Percentiles rank a stretch among this genome's conserved stretches.
Evolutionary conservation across 1,284 basidiomycete genomes (phyloP).

Genomic region (Puccinia coronata): DNA sequence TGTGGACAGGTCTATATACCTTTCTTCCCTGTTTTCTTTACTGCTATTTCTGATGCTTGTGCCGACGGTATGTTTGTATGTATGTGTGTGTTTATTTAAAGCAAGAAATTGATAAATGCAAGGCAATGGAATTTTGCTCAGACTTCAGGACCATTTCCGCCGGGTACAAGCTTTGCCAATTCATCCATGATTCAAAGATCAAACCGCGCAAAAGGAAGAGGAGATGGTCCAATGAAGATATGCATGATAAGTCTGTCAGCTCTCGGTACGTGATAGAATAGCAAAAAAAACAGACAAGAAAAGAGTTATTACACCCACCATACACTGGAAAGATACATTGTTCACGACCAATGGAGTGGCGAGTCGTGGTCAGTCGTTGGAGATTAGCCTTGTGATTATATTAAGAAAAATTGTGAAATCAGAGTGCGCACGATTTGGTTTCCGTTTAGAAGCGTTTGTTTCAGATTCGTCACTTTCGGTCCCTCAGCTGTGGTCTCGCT

Average conservation of each 20-base stretch:
- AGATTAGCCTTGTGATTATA: neutral
- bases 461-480: slow-evolving; percentile 56
- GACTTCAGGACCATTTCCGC: slow-evolving; percentile 45
- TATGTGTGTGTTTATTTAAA: neutral
- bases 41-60: too few species aligned
- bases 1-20: neutral
- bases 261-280: neutral
- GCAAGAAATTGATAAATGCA: neutral
- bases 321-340: slow-evolving; percentile 28
- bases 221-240: neutral
- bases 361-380: neutral
- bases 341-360: slow-evolving; percentile 3
- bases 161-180: slow-evolving; percentile 40
- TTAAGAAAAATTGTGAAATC: neutral
- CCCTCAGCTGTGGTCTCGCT: slow-evolving; percentile 56
- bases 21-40: neutral
- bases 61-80: too few species aligned
- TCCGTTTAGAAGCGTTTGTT: slow-evolving; percentile 59
- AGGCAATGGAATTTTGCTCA: neutral
- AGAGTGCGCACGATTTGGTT: slow-evolving; percentile 56
- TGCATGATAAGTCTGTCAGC: too few species aligned
- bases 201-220: neutral
- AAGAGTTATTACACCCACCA: slow-evolving; percentile 13
- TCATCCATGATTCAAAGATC: neutral
- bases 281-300: neutral